Percentiles rank a stretch among this genome's conserved stretches.
phyloP scores from a whole-genome alignment of 208 protist species.

The Trypanosomatidae sp. region DNA sequence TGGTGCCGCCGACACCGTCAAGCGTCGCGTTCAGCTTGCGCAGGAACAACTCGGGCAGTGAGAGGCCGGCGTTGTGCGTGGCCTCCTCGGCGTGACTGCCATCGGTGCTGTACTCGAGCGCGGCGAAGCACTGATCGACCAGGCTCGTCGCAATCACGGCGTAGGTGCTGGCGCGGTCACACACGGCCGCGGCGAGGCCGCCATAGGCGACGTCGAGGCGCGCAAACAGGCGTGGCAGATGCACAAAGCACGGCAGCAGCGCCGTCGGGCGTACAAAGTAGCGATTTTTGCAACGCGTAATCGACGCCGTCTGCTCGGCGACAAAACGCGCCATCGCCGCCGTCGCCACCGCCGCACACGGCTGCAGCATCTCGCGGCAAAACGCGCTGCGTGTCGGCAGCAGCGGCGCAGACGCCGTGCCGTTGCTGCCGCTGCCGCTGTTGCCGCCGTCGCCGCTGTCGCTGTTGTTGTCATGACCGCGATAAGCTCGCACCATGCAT shows the following conservation, averaged over 20 bases:
- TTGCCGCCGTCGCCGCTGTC: not conserved
- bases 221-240: conserved; percentile 59
- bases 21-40: conserved; percentile 27
- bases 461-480: conserved; percentile 2
- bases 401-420: no score
- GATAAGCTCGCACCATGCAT: conserved; percentile 65
- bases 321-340: conserved; percentile 50
- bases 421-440: not conserved
- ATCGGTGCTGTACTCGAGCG: conserved; percentile 45
- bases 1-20: conserved; percentile 23
- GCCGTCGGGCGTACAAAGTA: conserved; percentile 55
- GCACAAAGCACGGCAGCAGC: conserved; percentile 72
- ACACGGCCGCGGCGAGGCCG: conserved; percentile 28
- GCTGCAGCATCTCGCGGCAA: conserved; percentile 38
- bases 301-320: conserved; percentile 79
- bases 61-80: conserved; percentile 28
- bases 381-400: conserved; percentile 45
- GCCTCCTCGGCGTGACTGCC: conserved; percentile 5
- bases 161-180: conserved; percentile 66
- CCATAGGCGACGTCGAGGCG: conserved; percentile 67
- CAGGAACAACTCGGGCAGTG: conserved; percentile 17
- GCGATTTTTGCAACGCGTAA: conserved; percentile 36
- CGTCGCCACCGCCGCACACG: conserved; percentile 40
- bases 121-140: conserved; percentile 73
- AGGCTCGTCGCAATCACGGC: conserved; percentile 48